Evolutionary conservation across 495 filamentous ascomycete genomes (phyloP).

Genomic region (Peziza echinospora): DNA sequence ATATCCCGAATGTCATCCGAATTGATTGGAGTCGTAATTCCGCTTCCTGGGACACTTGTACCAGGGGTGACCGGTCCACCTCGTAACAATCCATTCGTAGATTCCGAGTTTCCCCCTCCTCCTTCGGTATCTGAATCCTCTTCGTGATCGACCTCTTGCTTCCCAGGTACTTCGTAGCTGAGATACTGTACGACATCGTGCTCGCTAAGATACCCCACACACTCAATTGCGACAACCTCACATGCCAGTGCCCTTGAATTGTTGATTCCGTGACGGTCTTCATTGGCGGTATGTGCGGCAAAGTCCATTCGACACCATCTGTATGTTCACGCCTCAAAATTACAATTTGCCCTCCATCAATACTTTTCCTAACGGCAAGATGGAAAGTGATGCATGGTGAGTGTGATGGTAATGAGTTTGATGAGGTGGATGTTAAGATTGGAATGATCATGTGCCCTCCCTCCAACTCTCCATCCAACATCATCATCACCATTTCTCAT

Average conservation of each 20-base stretch:
- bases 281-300: slow-evolving; percentile 3
- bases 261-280: slow-evolving; percentile 48
- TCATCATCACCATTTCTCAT: no score
- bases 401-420: no score
- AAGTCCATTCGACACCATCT: slow-evolving; percentile 14
- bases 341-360: no score
- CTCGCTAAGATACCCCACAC: slow-evolving; percentile 56
- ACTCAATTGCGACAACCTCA: slow-evolving; percentile 82
- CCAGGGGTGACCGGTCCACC: no score
- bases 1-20: slow-evolving; percentile 10
- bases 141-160: slow-evolving; percentile 9
- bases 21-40: slow-evolving; percentile 3
- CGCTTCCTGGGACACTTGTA: background rate
- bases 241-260: slow-evolving; percentile 64
- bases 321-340: no score
- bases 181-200: slow-evolving; percentile 65
- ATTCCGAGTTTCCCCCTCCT: slow-evolving; percentile 7
- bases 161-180: slow-evolving; percentile 43
- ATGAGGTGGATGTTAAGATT: no score
- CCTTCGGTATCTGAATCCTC: slow-evolving; percentile 12
- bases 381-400: no score
- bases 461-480: no score
- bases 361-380: no score
- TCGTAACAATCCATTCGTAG: background rate
- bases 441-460: no score